Evolutionary conservation across 768 basidiomycete genomes (phyloP).

Genomic region (Mycena venus): DNA sequence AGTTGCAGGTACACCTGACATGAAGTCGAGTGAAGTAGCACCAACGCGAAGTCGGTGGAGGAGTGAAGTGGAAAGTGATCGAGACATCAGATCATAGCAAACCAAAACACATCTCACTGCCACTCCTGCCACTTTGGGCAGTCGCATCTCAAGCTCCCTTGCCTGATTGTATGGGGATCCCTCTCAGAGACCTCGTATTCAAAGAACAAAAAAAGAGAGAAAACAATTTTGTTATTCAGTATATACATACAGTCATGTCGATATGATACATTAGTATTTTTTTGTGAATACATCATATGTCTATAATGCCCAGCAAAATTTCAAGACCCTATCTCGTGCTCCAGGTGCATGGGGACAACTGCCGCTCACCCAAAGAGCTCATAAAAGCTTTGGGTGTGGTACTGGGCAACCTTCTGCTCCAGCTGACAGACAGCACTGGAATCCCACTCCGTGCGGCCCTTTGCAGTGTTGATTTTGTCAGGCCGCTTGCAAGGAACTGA

Average conservation of each 20-base stretch:
- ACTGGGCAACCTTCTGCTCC: not conserved
- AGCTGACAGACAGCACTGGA: not conserved
- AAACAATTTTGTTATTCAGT: not conserved
- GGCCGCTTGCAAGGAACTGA: conserved; percentile 9
- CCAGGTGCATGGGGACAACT: conserved; percentile 15
- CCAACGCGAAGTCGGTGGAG: conserved; percentile 8
- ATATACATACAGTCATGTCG: not conserved
- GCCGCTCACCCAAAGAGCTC: conserved; percentile 15
- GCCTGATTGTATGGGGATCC: too few relatives aligned
- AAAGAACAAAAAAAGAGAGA: not conserved
- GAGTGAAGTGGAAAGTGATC: too few relatives aligned
- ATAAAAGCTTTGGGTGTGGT: conserved; percentile 15
- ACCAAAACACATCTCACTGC: not conserved
- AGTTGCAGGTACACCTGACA: too few relatives aligned
- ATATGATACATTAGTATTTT: not conserved
- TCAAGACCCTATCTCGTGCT: not conserved
- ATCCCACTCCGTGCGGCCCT: not conserved
- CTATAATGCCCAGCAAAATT: not conserved
- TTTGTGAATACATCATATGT: not conserved
- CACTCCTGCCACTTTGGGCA: too few relatives aligned
- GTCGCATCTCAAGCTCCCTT: too few relatives aligned
- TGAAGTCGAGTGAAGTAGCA: conserved; percentile 3
- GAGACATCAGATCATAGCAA: not conserved
- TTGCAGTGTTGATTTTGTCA: not conserved
- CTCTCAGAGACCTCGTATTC: too few relatives aligned